Evolutionary conservation across 1,284 basidiomycete species (phyloP).

Genomic region (Melanopsichium pennsylvanicum): DNA sequence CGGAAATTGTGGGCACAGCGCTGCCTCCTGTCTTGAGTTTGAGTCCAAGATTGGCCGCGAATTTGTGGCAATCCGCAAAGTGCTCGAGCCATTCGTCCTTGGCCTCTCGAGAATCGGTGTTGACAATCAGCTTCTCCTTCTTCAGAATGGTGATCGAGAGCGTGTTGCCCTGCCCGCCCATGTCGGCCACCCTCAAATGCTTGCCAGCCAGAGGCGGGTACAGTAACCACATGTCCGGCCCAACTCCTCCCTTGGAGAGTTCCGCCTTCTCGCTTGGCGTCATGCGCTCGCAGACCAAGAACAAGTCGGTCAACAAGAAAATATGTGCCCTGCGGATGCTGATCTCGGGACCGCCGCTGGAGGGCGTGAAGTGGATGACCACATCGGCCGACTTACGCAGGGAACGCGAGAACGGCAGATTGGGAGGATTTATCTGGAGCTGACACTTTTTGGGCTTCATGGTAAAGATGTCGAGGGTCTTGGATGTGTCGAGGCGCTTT

Average conservation of each 20-base stretch:
- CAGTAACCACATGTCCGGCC: constrained; percentile 84
- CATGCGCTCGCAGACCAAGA: constrained; percentile 74
- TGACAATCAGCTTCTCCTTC: constrained; percentile 82
- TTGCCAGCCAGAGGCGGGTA: constrained; percentile 97
- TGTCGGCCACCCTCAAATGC: constrained; percentile 71
- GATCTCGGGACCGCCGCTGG: constrained; percentile 69
- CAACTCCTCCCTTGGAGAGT: constrained; percentile 19
- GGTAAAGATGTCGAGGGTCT: constrained; percentile 90
- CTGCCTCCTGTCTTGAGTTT: constrained; percentile 45
- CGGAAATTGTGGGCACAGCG: constrained; percentile 2
- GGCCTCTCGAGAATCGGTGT: constrained; percentile 73
- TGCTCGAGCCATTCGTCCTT: constrained; percentile 78
- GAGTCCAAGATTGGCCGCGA: constrained; percentile 71
- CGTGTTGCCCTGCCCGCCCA: constrained; percentile 75
- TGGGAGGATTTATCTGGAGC: constrained; percentile 85
- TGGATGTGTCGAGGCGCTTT: constrained; percentile 77
- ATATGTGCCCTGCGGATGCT: constrained; percentile 81
- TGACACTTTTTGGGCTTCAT: constrained; percentile 90
- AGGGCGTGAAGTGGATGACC: constrained; percentile 79
- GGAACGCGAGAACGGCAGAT: constrained; percentile 80
- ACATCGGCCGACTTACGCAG: constrained; percentile 80
- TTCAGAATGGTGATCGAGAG: constrained; percentile 84
- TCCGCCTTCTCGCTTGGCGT: constrained; percentile 47
- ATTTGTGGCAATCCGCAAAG: constrained; percentile 83
- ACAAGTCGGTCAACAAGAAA: constrained; percentile 89